phyloP scores from a whole-genome alignment of 1,284 basidiomycete species.

The Austroboletus niveus region DNA sequence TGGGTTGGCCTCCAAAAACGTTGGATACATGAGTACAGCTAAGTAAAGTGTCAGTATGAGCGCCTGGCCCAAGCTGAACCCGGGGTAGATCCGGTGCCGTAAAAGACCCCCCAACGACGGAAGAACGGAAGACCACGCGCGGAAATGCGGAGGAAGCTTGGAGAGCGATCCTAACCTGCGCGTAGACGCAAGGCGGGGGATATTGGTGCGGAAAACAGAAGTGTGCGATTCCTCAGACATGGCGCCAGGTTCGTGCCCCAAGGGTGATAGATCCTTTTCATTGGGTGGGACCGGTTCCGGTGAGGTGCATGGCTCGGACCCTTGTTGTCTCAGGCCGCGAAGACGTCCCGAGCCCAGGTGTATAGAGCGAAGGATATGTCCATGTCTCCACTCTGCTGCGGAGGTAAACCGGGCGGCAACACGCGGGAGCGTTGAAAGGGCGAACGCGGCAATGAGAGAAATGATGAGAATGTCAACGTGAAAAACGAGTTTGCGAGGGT shows the following conservation, averaged over 20 bases:
- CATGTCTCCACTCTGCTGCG: constrained; percentile 47
- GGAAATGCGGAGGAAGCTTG: constrained; percentile 45
- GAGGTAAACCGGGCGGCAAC: constrained; percentile 48
- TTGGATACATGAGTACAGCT: constrained; percentile 47
- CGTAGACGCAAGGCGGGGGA: constrained; percentile 17
- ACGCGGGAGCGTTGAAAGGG: constrained; percentile 47
- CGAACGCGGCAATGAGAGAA: constrained; percentile 37
- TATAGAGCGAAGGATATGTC: constrained; percentile 43
- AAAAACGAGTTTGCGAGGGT: constrained; percentile 33
- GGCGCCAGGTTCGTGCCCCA: constrained; percentile 19
- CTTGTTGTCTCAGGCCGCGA: constrained; percentile 5
- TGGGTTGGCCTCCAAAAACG: constrained; percentile 52
- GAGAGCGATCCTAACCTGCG: constrained; percentile 11
- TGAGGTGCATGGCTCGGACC: neutral
- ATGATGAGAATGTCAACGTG: constrained; percentile 47
- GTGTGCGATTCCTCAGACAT: constrained; percentile 33
- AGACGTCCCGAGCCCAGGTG: constrained; percentile 15
- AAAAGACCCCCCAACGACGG: constrained; percentile 42
- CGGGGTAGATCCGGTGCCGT: constrained; percentile 44
- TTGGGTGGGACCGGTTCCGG: constrained; percentile 3
- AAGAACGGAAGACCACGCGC: constrained; percentile 39
- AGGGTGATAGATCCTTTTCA: constrained; percentile 10
- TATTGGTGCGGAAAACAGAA: constrained; percentile 21
- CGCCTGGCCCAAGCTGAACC: constrained; percentile 53
- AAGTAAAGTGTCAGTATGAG: constrained; percentile 50